These are phyloP conservation scores for Ramularia collo-cygni DNA, from an alignment of 2,329 filamentous ascomycete species.

Conservation along the genomic window DNA sequence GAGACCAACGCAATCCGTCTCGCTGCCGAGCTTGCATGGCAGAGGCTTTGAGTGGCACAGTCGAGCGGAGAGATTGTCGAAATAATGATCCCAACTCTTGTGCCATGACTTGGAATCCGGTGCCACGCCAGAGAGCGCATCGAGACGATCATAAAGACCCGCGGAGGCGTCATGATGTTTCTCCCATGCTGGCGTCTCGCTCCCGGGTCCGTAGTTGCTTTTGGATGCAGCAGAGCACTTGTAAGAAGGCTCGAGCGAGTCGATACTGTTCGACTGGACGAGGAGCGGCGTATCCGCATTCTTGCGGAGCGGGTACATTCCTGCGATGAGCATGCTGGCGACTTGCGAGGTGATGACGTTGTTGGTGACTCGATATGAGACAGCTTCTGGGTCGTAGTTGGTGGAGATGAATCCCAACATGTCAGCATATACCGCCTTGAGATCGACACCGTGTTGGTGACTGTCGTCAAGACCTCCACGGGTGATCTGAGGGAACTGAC, in stretches of 20 bases:
- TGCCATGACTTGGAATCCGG: conserved; percentile 59
- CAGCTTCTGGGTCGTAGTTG: conserved; percentile 37
- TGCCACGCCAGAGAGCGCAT: conserved; percentile 61
- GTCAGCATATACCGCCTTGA: conserved; percentile 68
- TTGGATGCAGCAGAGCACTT: conserved; percentile 49
- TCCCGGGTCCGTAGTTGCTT: conserved; percentile 40
- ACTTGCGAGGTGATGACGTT: conserved; percentile 80
- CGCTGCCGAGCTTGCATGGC: conserved; percentile 56
- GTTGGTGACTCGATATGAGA: conserved; percentile 68
- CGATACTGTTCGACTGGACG: conserved; percentile 51
- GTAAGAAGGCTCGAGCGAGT: conserved; percentile 70
- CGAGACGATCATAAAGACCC: conserved; percentile 53
- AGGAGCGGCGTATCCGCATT: conserved; percentile 31
- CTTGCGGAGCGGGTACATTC: conserved; percentile 52
- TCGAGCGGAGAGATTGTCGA: conserved; percentile 71
- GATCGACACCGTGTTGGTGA: conserved; percentile 67
- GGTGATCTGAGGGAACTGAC: conserved; percentile 77
- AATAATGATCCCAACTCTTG: conserved; percentile 71
- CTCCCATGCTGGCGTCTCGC: conserved; percentile 50
- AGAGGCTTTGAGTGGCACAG: conserved; percentile 69
- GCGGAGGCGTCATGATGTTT: conserved; percentile 54
- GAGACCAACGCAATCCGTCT: conserved; percentile 54
- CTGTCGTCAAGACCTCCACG: conserved; percentile 64
- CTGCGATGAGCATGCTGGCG: conserved; percentile 64
- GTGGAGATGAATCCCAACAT: conserved; percentile 61